Conservation (phyloP, 257 asterid genomes). For the Rauvolfia tetraphylla region DNA sequence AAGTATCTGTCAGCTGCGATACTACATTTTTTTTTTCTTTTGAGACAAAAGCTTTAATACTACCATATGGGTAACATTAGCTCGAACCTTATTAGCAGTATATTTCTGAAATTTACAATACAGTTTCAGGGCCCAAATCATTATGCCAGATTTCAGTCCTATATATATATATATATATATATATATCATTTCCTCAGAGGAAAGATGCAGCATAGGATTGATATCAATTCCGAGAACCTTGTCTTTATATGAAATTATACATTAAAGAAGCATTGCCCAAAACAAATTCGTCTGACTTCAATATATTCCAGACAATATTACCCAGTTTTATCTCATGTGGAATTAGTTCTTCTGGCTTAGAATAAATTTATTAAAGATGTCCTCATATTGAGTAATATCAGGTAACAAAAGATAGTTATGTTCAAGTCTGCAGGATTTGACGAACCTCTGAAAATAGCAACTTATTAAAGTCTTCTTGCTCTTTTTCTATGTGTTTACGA, state of each 20-base stretch:
- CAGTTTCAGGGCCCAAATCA: not conserved
- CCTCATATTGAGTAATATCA: not conserved
- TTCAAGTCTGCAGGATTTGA: conserved; percentile 8
- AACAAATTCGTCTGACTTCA: not conserved
- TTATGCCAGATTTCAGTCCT: too few relatives aligned
- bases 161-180: too few relatives aligned
- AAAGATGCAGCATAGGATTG: not conserved
- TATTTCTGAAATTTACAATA: not conserved
- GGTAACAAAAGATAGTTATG: not conserved
- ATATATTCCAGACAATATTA: not conserved
- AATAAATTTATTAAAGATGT: not conserved
- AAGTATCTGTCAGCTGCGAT: not conserved
- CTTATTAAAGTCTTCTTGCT: conserved; percentile 82
- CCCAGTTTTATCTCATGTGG: not conserved
- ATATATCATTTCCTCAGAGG: too few relatives aligned
- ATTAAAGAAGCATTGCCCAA: not conserved
- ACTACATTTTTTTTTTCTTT: too few relatives aligned
- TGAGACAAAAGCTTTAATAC: too few relatives aligned
- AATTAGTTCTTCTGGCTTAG: not conserved
- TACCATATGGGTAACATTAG: not conserved
- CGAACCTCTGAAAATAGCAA: conserved; percentile 79
- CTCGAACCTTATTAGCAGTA: not conserved
- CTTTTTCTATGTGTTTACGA: conserved; percentile 87
- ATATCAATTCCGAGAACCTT: not conserved
- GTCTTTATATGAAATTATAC: not conserved